Conservation (phyloP, 2,329 filamentous ascomycete species). For the Diaporthe amygdali region DNA sequence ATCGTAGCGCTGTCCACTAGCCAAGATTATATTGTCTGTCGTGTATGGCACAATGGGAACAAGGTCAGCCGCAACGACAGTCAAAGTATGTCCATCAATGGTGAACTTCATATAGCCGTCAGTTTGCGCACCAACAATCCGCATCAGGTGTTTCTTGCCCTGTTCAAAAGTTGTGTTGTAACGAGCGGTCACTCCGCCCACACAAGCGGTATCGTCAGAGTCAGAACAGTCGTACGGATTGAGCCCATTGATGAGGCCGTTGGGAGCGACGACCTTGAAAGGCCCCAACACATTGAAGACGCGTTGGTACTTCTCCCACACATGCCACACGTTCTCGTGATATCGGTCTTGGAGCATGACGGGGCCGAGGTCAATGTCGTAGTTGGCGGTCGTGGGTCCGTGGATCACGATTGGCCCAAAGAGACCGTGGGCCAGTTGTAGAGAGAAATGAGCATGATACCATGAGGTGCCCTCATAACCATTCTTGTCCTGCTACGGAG, state of each 20-base stretch:
- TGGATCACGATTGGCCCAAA: slow-evolving; percentile 66
- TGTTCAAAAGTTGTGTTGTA: slow-evolving; percentile 33
- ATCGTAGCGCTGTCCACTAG: slow-evolving; percentile 42
- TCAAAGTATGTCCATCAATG: slow-evolving; percentile 61
- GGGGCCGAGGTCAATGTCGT: slow-evolving; percentile 67
- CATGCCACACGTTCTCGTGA: slow-evolving; percentile 38
- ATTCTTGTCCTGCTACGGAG: too few relatives aligned
- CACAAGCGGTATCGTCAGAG: not conserved
- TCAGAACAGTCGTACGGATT: slow-evolving; percentile 14
- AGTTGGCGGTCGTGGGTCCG: slow-evolving; percentile 62
- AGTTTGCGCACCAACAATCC: slow-evolving; percentile 52
- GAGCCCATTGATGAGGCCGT: slow-evolving; percentile 17
- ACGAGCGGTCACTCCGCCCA: slow-evolving; percentile 31
- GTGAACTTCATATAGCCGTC: slow-evolving; percentile 52
- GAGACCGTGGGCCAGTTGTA: slow-evolving; percentile 61
- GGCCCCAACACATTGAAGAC: not conserved
- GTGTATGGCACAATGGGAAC: slow-evolving; percentile 61
- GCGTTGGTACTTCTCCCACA: not conserved
- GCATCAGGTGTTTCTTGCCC: slow-evolving; percentile 48
- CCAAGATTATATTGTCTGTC: slow-evolving; percentile 48
- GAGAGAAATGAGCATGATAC: slow-evolving; percentile 50
- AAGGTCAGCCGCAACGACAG: slow-evolving; percentile 61
- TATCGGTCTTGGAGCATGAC: slow-evolving; percentile 66
- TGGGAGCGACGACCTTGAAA: not conserved
- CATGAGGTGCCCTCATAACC: slow-evolving; percentile 40